Conservation (phyloP, 2,329 filamentous ascomycete genomes). For the Stagonosporopsis vannaccii region DNA sequence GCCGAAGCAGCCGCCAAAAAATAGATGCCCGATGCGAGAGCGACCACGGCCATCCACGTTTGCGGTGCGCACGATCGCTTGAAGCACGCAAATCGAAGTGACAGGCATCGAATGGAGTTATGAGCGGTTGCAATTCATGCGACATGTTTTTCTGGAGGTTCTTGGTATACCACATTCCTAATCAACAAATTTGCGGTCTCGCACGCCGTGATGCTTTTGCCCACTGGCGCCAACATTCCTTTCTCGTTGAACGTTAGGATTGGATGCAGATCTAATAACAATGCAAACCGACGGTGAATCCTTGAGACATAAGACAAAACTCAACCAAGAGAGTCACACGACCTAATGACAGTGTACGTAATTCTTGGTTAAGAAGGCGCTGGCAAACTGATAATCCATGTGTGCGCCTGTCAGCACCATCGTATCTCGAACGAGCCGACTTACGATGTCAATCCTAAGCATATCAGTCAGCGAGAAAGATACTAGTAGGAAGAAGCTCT, state of each 20-base stretch:
- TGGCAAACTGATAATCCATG: too few species aligned
- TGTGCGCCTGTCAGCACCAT: neutral
- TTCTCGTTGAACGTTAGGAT: too few species aligned
- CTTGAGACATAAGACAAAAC: neutral
- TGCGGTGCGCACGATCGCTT: conserved; percentile 2
- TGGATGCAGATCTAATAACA: neutral
- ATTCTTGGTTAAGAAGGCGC: too few species aligned
- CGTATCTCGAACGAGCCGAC: neutral
- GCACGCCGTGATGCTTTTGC: conserved; percentile 24
- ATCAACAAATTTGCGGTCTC: conserved; percentile 27
- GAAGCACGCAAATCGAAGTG: neutral
- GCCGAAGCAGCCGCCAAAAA: conserved; percentile 27
- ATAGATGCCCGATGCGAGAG: conserved; percentile 15
- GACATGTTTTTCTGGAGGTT: conserved; percentile 2
- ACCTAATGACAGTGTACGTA: too few species aligned
- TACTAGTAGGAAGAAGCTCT: neutral
- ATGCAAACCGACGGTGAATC: neutral
- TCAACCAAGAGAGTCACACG: neutral
- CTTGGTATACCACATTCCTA: conserved; percentile 1
- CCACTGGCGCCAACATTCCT: conserved; percentile 10
- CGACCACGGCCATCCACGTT: neutral
- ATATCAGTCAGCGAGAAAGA: neutral
- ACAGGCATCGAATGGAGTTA: conserved; percentile 11
- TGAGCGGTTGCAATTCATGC: neutral
- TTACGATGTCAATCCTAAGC: neutral